Evolutionary conservation across 495 filamentous ascomycete species (phyloP), one percentile per base, ranked within the genome.

Genomic region (Daldinia caldariorum): DNA sequence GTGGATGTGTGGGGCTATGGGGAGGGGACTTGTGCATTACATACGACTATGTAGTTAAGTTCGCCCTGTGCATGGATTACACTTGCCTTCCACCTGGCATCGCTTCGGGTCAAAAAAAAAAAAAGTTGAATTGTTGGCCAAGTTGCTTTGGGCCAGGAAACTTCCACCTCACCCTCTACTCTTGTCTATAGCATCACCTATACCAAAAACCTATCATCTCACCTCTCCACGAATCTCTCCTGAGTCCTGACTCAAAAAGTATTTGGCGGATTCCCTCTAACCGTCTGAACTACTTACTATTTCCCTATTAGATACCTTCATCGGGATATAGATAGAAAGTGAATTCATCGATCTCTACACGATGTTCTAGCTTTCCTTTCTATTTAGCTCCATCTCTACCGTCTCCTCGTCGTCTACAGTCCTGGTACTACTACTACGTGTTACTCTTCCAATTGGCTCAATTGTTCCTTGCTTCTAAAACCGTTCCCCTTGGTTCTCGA

Each of bases 341-440:
- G 39, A 34, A 59, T 63, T 50, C 62, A 56, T 31, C 58, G 58
- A 62, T 35, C 41, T 55, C 59, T 72, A 64, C 75, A 77, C 67
- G 72, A 77, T 77, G 75, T 77, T 77, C 73, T 77, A 77, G 73
- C 61, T 69, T 67, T 47, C 49, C 47, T 60, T 60, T 45, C 35
- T 62, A 59, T 65, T 37, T 49, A 54, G 34, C 37, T 61, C 58
- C 45, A 69, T 53, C 59, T 50, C 62, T 66, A 56, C 66, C 61
- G 31, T 72, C 61, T 66, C 37, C 39, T 69, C 67, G 70, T 66
- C 59, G 72, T 66, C 72, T 66, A 61, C 69, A 47, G 69, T 77
- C 61, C 55, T 63, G 74, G 74, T 77, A 61, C 57, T 73, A 70
- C 72, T 74, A 58, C 74, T 66, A 67, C 65, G 75, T 77, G 72